phyloP scores from a whole-genome alignment of 768 basidiomycete genomes.

The Leccinum pellstonianum region DNA sequence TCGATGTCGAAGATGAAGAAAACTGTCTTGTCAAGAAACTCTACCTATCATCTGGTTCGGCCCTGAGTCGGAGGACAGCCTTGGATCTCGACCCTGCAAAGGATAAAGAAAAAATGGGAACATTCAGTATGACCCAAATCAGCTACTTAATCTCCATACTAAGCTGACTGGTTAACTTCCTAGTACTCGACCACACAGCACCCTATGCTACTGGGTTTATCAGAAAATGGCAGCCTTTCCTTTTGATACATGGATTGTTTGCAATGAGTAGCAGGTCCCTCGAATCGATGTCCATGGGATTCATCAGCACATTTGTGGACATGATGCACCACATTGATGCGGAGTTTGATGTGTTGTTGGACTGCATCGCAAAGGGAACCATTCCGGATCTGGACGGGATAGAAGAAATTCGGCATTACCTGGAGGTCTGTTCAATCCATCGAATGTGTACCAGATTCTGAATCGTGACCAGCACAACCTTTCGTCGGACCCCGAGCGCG shows the following conservation, averaged over 20 bases:
- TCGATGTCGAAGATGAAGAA: slow-evolving; percentile 2
- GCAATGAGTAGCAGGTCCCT: not conserved
- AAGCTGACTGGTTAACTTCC: not conserved
- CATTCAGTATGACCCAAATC: not conserved
- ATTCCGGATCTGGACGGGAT: slow-evolving; percentile 3
- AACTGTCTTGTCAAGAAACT: not conserved
- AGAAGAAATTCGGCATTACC: slow-evolving; percentile 4
- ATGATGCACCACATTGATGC: not conserved
- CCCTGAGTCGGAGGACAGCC: not conserved
- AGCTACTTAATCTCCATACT: not conserved
- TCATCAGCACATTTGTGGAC: not conserved
- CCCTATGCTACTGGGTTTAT: not conserved
- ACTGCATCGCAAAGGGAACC: not conserved
- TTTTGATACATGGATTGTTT: not conserved
- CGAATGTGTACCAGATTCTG: not conserved
- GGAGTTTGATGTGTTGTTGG: not conserved
- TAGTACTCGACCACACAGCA: not conserved
- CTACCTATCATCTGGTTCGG: not conserved
- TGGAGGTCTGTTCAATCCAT: not conserved
- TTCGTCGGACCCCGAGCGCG: slow-evolving; percentile 6
- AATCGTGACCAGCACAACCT: slow-evolving; percentile 1
- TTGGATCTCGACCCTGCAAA: not conserved
- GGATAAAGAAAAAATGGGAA: not conserved
- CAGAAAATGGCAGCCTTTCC: not conserved
- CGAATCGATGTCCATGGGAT: not conserved